Conservation (phyloP, 2,329 filamentous ascomycete species). For the Pseudocercospora ulei region DNA sequence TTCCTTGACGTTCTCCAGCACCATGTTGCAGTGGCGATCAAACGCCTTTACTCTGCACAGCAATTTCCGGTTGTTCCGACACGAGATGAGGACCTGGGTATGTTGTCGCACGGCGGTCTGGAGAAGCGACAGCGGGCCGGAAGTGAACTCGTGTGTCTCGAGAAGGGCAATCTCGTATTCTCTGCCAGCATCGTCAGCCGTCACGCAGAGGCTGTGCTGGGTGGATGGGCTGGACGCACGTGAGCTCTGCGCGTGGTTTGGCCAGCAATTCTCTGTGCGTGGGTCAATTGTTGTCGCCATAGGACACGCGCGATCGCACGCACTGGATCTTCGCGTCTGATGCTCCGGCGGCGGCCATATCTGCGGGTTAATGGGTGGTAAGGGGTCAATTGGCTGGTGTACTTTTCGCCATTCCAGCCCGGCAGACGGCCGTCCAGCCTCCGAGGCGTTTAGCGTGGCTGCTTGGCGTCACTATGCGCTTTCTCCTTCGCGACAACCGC, state of each 20-base stretch:
- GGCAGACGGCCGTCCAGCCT: not conserved
- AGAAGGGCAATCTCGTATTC: conserved; percentile 83
- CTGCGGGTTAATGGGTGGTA: conserved; percentile 14
- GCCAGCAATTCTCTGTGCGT: conserved; percentile 61
- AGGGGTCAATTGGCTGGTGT: too few species aligned
- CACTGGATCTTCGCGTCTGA: conserved; percentile 18
- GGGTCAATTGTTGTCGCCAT: conserved; percentile 29
- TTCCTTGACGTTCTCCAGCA: conserved; percentile 92
- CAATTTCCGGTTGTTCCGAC: conserved; percentile 96
- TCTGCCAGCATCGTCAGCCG: conserved; percentile 40
- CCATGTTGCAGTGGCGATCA: conserved; percentile 98
- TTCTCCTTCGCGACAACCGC: too few species aligned
- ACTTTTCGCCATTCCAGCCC: conserved; percentile 1
- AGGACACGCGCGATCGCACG: not conserved
- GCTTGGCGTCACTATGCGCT: too few species aligned
- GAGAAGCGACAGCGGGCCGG: conserved; percentile 79
- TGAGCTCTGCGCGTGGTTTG: conserved; percentile 83
- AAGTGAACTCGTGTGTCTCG: conserved; percentile 70
- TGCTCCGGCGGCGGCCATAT: conserved; percentile 11
- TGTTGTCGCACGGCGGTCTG: conserved; percentile 93
- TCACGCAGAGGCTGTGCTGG: conserved; percentile 8
- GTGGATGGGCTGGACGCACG: conserved; percentile 50
- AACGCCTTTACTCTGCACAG: conserved; percentile 97
- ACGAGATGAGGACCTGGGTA: conserved; percentile 91
- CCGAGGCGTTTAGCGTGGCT: too few species aligned